Conservation (phyloP, 2,329 filamentous ascomycete genomes). For the Rhexocercosporidium sp. region DNA sequence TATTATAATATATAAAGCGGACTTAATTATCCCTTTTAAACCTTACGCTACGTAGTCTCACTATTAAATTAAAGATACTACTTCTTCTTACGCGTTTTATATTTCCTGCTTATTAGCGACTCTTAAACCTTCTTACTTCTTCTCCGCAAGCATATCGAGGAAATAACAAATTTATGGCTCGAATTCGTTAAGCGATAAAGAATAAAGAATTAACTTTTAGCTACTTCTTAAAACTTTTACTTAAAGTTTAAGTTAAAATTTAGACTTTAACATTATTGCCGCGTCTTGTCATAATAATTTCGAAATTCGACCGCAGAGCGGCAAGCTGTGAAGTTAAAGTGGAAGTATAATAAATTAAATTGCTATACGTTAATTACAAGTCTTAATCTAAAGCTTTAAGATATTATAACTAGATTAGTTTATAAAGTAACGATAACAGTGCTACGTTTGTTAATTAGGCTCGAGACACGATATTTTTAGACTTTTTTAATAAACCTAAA, state of each 20-base stretch:
- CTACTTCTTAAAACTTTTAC: neutral
- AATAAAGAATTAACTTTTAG: neutral
- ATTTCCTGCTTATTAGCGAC: neutral
- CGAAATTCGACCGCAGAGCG: neutral
- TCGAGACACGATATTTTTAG: conserved; percentile 2
- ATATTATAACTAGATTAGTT: neutral
- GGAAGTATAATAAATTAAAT: neutral
- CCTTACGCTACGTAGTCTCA: neutral
- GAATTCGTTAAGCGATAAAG: neutral
- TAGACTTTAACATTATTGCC: neutral
- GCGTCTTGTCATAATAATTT: neutral
- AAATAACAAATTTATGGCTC: neutral
- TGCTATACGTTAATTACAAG: neutral
- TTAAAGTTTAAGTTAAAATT: neutral
- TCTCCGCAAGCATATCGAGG: neutral
- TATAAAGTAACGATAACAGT: neutral
- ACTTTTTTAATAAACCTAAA: neutral
- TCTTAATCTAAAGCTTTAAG: neutral
- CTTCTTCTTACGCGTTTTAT: neutral
- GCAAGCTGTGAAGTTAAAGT: neutral
- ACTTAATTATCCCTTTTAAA: neutral
- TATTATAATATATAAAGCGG: neutral
- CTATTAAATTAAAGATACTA: neutral
- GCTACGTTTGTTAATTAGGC: neutral
- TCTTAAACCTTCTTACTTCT: neutral